Evolutionary conservation across 371 early-diverging fungal species (phyloP).

Genomic region (Mortierella sp.): DNA sequence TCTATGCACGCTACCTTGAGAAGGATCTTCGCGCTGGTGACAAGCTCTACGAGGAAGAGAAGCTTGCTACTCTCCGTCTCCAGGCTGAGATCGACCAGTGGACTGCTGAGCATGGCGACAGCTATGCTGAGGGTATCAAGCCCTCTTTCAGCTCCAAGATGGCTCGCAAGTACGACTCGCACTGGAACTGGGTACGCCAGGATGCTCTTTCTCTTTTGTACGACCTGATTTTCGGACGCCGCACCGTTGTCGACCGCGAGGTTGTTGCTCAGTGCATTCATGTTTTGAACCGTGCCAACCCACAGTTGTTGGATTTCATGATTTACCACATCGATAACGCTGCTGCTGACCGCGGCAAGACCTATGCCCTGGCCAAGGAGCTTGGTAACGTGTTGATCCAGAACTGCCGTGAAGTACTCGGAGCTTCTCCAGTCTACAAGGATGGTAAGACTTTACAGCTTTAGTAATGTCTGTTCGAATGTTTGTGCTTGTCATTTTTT

Average conservation of each 20-base stretch:
- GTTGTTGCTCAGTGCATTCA: slow-evolving; percentile 91
- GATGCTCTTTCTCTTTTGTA: slow-evolving; percentile 92
- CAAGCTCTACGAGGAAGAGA: slow-evolving; percentile 77
- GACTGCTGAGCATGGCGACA: slow-evolving; percentile 91
- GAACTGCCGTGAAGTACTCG: slow-evolving; percentile 87
- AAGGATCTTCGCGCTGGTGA: slow-evolving; percentile 88
- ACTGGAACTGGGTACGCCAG: slow-evolving; percentile 98
- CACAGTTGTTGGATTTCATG: slow-evolving; percentile 86
- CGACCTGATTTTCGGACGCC: slow-evolving; percentile 92
- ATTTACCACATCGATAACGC: slow-evolving; percentile 85
- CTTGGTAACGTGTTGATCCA: slow-evolving; percentile 87
- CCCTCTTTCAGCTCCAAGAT: slow-evolving; percentile 87
- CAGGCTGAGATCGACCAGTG: slow-evolving; percentile 91
- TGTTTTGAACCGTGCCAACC: slow-evolving; percentile 94
- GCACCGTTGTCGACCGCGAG: slow-evolving; percentile 92
- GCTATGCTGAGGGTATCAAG: slow-evolving; percentile 89
- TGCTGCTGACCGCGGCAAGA: slow-evolving; percentile 82
- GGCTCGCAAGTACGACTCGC: slow-evolving; percentile 92
- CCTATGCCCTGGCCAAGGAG: slow-evolving; percentile 85
- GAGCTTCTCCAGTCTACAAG: slow-evolving; percentile 87
- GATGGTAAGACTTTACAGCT: slow-evolving; percentile 68
- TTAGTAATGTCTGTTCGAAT: background rate
- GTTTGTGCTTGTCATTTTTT: background rate
- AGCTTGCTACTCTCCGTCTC: slow-evolving; percentile 74
- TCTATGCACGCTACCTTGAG: slow-evolving; percentile 89